Evolutionary conservation across 169 alveolate genomes (phyloP), one percentile per base, ranked within the genome.

Genomic region (Ichthyophthirius multifiliis): DNA sequence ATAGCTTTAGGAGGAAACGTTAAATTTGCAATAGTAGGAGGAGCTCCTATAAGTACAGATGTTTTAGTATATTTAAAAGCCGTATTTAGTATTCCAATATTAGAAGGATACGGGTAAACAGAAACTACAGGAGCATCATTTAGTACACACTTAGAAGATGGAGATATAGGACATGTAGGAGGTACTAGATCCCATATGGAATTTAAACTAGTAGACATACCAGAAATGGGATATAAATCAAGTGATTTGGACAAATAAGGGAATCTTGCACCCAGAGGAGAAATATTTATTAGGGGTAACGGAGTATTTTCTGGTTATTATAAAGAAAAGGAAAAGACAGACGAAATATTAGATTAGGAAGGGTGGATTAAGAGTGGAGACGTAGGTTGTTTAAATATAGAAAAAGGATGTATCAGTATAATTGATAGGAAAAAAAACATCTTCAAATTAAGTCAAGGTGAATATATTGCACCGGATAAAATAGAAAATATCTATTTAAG

Each of bases 311-410:
- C 41, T 18, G 97, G 97, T 0, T 95, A 95, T 64, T 94, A 75
- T 67, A 89, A 95, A 82, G 83, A 83, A 31, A 81, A 83, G 4
- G 90, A 92, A 35, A 92, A 90, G 81, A 95, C 98, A 31, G 76
- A 34, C 12, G 96, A 85, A 65, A 88, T 94, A 12, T 67, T 96
- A 41, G 98, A 95, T 88, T 65, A 55, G 27, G 97, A 96, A n/a
- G 98, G 98, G 1, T 97, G 98, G 98, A 75, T 96, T n/a, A 97
- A 94, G 77, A 90, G 97, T 35, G 99, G 99, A 20, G 99, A 97
- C 84, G 91, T 97, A 27, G 99, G 97, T 15, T 41, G 43, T 84
- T 86, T 83, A 32, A 43, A 44, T n/a, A 92, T 84, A 1, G 95
- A 93, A 45, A 88, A 89, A 71, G 96, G 96, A 82, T 95, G 96